Conservation (phyloP, 2,329 filamentous ascomycete genomes). For the Fusarium pseudocircinatum region DNA sequence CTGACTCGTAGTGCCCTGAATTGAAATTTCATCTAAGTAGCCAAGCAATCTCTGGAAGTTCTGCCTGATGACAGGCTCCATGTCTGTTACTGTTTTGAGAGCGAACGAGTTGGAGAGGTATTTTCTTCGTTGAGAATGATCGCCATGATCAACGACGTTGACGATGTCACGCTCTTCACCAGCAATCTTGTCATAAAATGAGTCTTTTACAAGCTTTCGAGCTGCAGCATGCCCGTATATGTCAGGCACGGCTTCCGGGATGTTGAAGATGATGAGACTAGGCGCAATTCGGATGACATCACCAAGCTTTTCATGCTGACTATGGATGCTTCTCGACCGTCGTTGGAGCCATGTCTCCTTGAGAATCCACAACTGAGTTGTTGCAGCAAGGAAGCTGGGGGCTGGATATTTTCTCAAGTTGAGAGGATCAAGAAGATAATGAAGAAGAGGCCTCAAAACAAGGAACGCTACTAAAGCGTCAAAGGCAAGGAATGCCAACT, state of each 20-base stretch:
- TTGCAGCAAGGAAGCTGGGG: neutral
- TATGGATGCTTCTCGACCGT: neutral
- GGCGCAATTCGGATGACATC: neutral
- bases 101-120: neutral
- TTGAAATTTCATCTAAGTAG: neutral
- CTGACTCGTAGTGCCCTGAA: rapidly evolving
- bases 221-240: neutral
- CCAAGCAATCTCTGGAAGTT: neutral
- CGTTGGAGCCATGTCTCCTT: neutral
- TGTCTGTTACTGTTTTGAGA: neutral
- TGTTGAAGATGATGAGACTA: neutral
- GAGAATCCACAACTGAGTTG: neutral
- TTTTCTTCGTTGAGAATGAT: neutral
- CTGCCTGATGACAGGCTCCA: neutral
- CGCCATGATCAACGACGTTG: neutral
- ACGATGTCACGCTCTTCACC: neutral
- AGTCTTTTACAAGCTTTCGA: neutral
- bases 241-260: neutral
- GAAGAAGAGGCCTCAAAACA: neutral
- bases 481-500: neutral
- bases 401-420: neutral
- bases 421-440: neutral
- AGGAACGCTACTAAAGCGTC: neutral
- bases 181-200: neutral
- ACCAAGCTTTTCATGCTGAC: neutral